A percentile compares a stretch with the other conserved stretches of the same genome.
Evolutionary conservation across 306 rosid species (phyloP).

Genomic region (Medicago lupulina): DNA sequence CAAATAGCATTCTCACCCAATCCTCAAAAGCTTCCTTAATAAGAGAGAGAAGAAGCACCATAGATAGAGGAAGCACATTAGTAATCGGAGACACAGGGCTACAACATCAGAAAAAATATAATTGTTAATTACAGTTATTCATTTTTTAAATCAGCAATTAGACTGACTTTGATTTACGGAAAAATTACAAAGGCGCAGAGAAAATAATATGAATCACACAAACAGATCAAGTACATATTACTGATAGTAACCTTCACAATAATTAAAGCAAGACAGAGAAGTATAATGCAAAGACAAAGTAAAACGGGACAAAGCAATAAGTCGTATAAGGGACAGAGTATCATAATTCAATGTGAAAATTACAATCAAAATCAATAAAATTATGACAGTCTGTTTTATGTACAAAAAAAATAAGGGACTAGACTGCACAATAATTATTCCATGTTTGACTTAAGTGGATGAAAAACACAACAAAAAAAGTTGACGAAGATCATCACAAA

Average conservation of each 20-base stretch:
- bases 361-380: constrained; percentile 25
- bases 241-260: constrained; percentile 14
- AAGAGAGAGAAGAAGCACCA: constrained; percentile 90
- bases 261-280: constrained; percentile 15
- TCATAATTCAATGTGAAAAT: constrained; percentile 22
- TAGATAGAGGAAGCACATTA: constrained; percentile 83
- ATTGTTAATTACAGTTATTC: constrained; percentile 24
- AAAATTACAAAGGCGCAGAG: constrained; percentile 21
- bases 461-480: constrained; percentile 1
- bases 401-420: background rate
- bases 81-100: constrained; percentile 94
- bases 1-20: constrained; percentile 68
- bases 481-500: background rate
- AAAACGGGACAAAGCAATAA: constrained; percentile 5
- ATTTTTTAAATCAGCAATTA: background rate
- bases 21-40: constrained; percentile 95
- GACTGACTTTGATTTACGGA: constrained; percentile 4
- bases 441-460: background rate
- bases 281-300: constrained; percentile 4
- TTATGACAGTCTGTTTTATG: background rate
- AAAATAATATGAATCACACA: constrained; percentile 16
- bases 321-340: background rate
- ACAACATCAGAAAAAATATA: constrained; percentile 55
- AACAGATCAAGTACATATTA: constrained; percentile 17
- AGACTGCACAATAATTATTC: background rate